Percentiles rank a stretch among this genome's conserved stretches.
phyloP scores from a whole-genome alignment of 2,329 filamentous ascomycete species.

The Verticillium albo-atrum region DNA sequence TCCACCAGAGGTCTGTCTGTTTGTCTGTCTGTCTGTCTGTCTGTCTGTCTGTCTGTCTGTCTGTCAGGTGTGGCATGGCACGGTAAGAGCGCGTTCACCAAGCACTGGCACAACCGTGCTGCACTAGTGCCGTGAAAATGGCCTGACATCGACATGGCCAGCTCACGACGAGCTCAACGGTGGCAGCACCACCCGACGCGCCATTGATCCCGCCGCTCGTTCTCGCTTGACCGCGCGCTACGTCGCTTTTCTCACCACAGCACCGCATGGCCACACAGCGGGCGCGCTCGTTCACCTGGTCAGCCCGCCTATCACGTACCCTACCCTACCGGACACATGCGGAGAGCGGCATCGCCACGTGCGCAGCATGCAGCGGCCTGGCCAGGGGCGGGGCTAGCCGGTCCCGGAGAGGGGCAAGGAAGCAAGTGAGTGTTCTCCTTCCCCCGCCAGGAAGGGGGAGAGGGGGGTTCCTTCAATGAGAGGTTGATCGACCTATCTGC shows the following conservation, averaged over 20 bases:
- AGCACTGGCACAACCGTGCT: neutral
- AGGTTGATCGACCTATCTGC: too few relatives aligned
- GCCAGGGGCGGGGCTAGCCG: neutral
- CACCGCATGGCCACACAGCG: neutral
- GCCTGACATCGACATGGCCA: neutral
- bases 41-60: too few relatives aligned
- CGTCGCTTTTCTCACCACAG: too few relatives aligned
- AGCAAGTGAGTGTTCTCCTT: too few relatives aligned
- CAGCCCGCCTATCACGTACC: neutral
- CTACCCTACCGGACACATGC: neutral
- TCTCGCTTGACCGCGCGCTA: too few relatives aligned
- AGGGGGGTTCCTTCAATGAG: too few relatives aligned
- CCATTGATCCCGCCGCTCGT: too few relatives aligned
- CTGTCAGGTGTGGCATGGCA: neutral
- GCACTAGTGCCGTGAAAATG: neutral
- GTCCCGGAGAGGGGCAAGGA: neutral
- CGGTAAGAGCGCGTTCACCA: neutral
- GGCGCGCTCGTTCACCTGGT: neutral
- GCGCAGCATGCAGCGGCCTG: neutral
- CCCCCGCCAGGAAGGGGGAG: too few relatives aligned
- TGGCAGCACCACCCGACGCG: neutral
- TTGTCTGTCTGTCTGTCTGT: too few relatives aligned
- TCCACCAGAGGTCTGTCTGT: too few relatives aligned
- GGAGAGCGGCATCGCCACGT: neutral
- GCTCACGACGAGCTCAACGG: neutral